Base-by-base conservation (phyloP, 139 green algal genomes). In the Coccomyxa sp. region DNA sequence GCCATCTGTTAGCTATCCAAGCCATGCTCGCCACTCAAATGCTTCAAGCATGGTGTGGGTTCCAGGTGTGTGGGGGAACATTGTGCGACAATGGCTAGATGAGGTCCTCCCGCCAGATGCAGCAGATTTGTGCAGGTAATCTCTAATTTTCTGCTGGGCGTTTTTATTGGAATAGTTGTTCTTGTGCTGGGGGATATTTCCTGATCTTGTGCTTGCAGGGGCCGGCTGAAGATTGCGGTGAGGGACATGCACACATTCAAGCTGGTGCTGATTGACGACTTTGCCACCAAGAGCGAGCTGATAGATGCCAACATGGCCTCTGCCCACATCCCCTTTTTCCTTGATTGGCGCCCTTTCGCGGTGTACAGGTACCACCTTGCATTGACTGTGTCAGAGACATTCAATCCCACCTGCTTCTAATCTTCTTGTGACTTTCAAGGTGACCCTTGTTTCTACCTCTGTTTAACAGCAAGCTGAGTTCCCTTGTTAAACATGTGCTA, bases 251-350 rank as follows among this genome's bases (percentile, higher is more conserved):
- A 79, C 21, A 81, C 77, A 0, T 79, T 90, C 60, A 67, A 71
- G 51, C 82, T 88, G 57, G 57, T 67, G 15, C 88, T 85, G 81
- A 66, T 95, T 13, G 45, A 85, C 14, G 77, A 89, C 57, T 95
- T 92, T 80, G 59, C 71, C 10, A 83, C 58, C 63, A 88, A 83
- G 74, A 63, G 87, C 17, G 92, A 95, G 76, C 80, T 95, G 14
- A 90, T 95, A 25, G 88, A 94, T 25, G 91, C 88, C 12, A 86
- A 80, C 80, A 88, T 94, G 85, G 88, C 88, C 15, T 86, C 68
- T 27, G 85, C 89, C 45, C 92, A 95, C 85, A 92, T 95, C 67
- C 92, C 92, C 11, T 93, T 93, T 76, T 93, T 95, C 75, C 79
- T 95, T 28, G 92, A 95, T 79, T 90, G 85, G 63, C 80, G 79